phyloP scores from a whole-genome alignment of 2,329 filamentous ascomycete species.

The Huntiella savannae region DNA sequence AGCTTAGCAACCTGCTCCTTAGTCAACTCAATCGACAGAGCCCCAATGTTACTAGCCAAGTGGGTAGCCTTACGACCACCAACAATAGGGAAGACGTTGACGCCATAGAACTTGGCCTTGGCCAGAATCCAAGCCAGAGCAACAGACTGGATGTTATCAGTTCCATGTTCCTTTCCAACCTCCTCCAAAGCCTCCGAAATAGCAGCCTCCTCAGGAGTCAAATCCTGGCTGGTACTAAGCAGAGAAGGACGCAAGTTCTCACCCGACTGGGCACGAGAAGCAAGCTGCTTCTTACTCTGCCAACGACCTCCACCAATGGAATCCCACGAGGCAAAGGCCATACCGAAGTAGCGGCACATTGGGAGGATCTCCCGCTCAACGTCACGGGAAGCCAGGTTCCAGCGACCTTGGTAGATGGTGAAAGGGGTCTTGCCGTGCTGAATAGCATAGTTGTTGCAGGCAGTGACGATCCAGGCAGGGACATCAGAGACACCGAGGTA shows the following conservation, averaged over 20 bases:
- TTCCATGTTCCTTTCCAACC: slow-evolving; percentile 36
- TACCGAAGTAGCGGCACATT: slow-evolving; percentile 23
- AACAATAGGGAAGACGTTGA: slow-evolving; percentile 33
- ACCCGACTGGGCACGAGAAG: slow-evolving; percentile 17
- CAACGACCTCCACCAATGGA: slow-evolving; percentile 34
- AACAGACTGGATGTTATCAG: slow-evolving; percentile 38
- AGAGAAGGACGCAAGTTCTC: slow-evolving; percentile 22
- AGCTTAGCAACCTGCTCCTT: slow-evolving; percentile 34
- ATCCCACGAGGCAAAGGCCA: slow-evolving; percentile 42
- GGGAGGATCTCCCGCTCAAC: slow-evolving; percentile 25
- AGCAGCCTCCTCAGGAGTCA: slow-evolving; percentile 26
- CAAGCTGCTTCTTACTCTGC: slow-evolving; percentile 22
- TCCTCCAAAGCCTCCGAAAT: slow-evolving; percentile 39
- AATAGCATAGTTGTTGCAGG: slow-evolving; percentile 22
- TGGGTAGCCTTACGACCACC: slow-evolving; percentile 34
- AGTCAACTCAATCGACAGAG: slow-evolving; percentile 28
- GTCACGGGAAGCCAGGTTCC: slow-evolving; percentile 19
- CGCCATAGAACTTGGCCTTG: slow-evolving; percentile 22
- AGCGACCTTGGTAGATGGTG: slow-evolving; percentile 22
- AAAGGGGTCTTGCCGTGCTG: slow-evolving; percentile 20
- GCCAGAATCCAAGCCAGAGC: slow-evolving; percentile 32
- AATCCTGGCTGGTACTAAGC: slow-evolving; percentile 17
- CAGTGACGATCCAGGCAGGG: slow-evolving; percentile 23
- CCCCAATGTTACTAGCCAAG: slow-evolving; percentile 34
- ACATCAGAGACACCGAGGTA: slow-evolving; percentile 24